Base-by-base conservation (phyloP, 2,329 filamentous ascomycete genomes). In the Ascochyta clinopodiicola region DNA sequence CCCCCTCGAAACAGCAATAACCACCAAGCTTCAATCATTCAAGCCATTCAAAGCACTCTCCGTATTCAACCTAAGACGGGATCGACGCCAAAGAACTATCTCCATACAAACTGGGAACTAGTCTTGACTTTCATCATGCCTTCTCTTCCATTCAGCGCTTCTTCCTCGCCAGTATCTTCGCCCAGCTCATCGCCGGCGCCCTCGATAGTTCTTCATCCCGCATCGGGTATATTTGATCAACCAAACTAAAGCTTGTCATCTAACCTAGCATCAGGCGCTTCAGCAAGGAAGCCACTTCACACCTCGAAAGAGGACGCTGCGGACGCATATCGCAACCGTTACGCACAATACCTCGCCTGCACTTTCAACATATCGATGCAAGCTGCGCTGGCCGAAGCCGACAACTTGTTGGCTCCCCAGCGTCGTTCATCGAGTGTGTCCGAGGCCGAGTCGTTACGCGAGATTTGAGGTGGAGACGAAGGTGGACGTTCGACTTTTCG, bases 181-280 rank as follows among this genome's bases (percentile, higher is more conserved):
- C 70, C 73, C 42, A 69, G 54, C 53, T 55, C 68, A 36, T 66
- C 69, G 51, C 62, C 67, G 34, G 67, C 71, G 57, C 72, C 73
- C 19, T 73, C 73, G 61, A 75, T 75, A 73, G 70, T 75, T 68
- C 72, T 75, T 56, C 64, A 69, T 72, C 69, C 72, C 67, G 63
- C 69, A 68, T 69, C 71, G 72, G 73, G 73, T 75, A 75, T 74
- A 73, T 69, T 68, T 68, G 69, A 74, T 71, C 72, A 65, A 69
- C 67, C 68, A 70, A 60, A 69, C 63, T 62, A 62, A 69, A 63
- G 63, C 70, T 69, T 66, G 67, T 57, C 61, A 44, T 74, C 72
- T 73, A 73, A 75, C 69, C 67, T 63, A 62, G 52, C 56, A 61
- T 50, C 66, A 75, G 71, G 70, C 63, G 56, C 61, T 49, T 62